Evolutionary conservation across 2,329 filamentous ascomycete genomes (phyloP).

Genomic region (Calonectria fujianensis): DNA sequence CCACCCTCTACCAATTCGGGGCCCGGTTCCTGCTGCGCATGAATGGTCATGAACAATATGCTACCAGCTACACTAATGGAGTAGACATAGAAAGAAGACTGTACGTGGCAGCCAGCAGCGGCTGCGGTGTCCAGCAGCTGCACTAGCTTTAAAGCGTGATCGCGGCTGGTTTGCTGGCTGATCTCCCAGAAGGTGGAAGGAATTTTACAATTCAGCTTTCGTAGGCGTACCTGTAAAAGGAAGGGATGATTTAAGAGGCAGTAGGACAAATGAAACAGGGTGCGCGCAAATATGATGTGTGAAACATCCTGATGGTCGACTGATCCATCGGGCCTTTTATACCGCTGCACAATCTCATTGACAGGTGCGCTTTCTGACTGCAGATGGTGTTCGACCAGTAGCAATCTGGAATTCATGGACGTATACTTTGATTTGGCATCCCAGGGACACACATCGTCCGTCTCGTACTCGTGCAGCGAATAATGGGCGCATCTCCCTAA

Average conservation of each 20-base stretch:
- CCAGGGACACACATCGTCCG: constrained; percentile 5
- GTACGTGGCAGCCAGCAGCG: constrained; percentile 30
- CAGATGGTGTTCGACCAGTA: constrained; percentile 22
- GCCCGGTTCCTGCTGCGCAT: background rate
- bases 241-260: constrained; percentile 72
- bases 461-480: constrained; percentile 12
- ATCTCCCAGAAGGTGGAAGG: constrained; percentile 39
- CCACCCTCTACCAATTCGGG: constrained; percentile 22
- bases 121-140: constrained; percentile 24
- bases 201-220: constrained; percentile 50
- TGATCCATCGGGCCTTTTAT: constrained; percentile 19
- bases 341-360: constrained; percentile 1
- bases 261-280: constrained; percentile 32
- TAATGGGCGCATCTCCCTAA: constrained; percentile 21
- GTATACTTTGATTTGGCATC: constrained; percentile 19
- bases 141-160: constrained; percentile 28
- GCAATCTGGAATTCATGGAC: background rate
- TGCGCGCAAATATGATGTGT: constrained; percentile 30
- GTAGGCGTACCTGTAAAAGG: constrained; percentile 65
- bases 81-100: constrained; percentile 41
- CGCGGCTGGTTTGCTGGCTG: constrained; percentile 23
- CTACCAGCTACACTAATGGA: constrained; percentile 32
- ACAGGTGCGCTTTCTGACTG: constrained; percentile 4
- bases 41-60: constrained; percentile 26
- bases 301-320: constrained; percentile 31